phyloP scores from a whole-genome alignment of 1,284 basidiomycete genomes.

The Marasmius sp. region DNA sequence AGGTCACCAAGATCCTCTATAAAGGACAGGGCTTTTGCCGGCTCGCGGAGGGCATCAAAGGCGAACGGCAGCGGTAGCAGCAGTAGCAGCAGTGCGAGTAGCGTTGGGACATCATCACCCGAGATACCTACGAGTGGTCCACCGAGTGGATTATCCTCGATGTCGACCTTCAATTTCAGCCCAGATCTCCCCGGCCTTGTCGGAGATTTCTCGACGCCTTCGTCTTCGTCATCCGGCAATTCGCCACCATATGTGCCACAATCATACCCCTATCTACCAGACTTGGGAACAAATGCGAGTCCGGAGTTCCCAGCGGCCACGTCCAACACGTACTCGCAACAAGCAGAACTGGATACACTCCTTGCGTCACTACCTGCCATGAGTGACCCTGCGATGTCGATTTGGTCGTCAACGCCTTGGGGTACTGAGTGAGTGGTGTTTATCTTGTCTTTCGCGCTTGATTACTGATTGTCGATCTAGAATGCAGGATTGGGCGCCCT shows the following conservation, averaged over 20 bases:
- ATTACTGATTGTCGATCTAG: slow-evolving; percentile 18
- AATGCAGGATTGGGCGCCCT: slow-evolving; percentile 37
- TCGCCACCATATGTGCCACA: not conserved
- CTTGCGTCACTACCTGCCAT: slow-evolving; percentile 21
- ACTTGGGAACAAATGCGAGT: not conserved
- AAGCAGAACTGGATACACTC: slow-evolving; percentile 10
- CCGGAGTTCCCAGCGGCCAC: not conserved
- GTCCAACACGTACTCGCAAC: not conserved
- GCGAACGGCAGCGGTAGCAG: too few species aligned
- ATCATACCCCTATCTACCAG: too few species aligned
- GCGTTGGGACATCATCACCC: not conserved
- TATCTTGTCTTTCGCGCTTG: not conserved
- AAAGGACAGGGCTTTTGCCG: not conserved
- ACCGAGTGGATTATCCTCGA: not conserved
- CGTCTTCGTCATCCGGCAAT: not conserved
- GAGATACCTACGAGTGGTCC: not conserved
- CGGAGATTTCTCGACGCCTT: not conserved
- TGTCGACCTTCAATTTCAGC: not conserved
- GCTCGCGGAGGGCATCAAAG: not conserved
- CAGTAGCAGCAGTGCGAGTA: too few species aligned
- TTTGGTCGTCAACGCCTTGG: slow-evolving; percentile 46
- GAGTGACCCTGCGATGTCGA: slow-evolving; percentile 36
- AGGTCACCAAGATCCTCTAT: not conserved
- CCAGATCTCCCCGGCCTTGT: not conserved
- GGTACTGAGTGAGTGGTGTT: slow-evolving; percentile 40